Evolutionary conservation across 2,329 filamentous ascomycete genomes (phyloP).

Genomic region (Leptographium galeiforme): DNA sequence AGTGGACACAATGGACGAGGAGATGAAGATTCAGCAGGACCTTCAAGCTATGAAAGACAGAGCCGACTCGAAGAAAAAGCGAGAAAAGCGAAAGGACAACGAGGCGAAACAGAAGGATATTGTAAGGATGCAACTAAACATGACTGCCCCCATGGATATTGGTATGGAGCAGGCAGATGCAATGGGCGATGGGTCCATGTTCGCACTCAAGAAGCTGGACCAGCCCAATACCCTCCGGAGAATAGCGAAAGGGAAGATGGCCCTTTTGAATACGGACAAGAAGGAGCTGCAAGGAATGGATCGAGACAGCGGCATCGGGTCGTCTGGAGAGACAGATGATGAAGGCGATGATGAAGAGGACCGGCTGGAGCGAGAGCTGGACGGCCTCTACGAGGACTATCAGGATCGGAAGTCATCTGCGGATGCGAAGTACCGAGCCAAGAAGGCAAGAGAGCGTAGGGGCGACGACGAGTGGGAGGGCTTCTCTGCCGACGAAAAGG

Average conservation of each 20-base stretch:
- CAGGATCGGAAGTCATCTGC: conserved; percentile 63
- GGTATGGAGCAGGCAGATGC: conserved; percentile 78
- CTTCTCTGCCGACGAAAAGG: conserved; percentile 47
- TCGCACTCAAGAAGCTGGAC: conserved; percentile 70
- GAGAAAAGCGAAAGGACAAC: conserved; percentile 75
- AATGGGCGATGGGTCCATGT: conserved; percentile 70
- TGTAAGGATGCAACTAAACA: conserved; percentile 92
- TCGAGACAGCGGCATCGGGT: conserved; percentile 44
- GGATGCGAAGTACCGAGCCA: conserved; percentile 82
- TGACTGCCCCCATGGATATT: conserved; percentile 91
- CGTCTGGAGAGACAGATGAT: conserved; percentile 40
- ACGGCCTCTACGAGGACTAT: conserved; percentile 77
- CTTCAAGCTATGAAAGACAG: conserved; percentile 71
- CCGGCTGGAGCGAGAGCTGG: conserved; percentile 69
- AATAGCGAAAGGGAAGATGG: conserved; percentile 70
- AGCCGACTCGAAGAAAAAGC: conserved; percentile 63
- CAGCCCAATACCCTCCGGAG: conserved; percentile 56
- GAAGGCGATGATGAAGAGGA: conserved; percentile 72
- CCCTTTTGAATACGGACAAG: conserved; percentile 32
- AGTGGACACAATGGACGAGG: conserved; percentile 86
- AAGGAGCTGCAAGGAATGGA: conserved; percentile 32
- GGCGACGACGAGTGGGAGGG: conserved; percentile 89
- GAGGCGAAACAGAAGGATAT: conserved; percentile 92
- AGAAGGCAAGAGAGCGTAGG: conserved; percentile 70
- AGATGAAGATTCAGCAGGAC: conserved; percentile 79